Conservation (phyloP, 257 asterid genomes). For the Capsicum pubescens region DNA sequence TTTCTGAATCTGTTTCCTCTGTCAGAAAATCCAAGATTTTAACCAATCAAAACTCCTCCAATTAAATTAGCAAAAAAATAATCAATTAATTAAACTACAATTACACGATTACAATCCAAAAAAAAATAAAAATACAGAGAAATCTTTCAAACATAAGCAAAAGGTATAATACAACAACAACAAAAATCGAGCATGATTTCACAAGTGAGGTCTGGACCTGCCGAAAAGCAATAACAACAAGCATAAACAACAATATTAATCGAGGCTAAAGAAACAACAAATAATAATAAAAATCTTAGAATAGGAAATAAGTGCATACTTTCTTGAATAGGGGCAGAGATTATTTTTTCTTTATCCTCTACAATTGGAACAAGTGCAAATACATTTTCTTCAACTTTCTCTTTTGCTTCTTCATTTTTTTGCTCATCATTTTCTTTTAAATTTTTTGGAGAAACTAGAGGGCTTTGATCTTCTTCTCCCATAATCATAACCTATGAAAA, state of each 20-base stretch:
- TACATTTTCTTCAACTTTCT: conserved; percentile 21
- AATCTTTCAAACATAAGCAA: no score
- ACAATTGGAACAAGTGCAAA: conserved; percentile 26
- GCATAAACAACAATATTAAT: background rate
- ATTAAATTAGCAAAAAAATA: background rate
- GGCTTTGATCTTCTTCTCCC: conserved; percentile 37
- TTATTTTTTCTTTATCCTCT: conserved; percentile 24
- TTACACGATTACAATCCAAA: background rate
- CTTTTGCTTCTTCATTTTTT: background rate
- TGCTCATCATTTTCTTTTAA: conserved; percentile 23
- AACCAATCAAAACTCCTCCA: background rate
- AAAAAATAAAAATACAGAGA: background rate
- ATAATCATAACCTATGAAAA: background rate
- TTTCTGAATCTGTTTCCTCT: conserved; percentile 37
- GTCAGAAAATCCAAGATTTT: background rate
- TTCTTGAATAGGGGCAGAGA: conserved; percentile 12
- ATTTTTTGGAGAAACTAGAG: background rate
- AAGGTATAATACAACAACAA: no score
- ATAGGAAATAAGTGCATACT: conserved; percentile 26
- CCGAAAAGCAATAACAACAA: no score
- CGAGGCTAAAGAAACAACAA: background rate
- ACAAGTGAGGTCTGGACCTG: no score
- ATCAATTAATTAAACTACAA: background rate
- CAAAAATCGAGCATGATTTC: no score
- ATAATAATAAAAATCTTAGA: background rate